These are phyloP conservation scores for Tephrocybe sp. DNA, from an alignment of 768 basidiomycete genomes.

Conservation along the genomic window DNA sequence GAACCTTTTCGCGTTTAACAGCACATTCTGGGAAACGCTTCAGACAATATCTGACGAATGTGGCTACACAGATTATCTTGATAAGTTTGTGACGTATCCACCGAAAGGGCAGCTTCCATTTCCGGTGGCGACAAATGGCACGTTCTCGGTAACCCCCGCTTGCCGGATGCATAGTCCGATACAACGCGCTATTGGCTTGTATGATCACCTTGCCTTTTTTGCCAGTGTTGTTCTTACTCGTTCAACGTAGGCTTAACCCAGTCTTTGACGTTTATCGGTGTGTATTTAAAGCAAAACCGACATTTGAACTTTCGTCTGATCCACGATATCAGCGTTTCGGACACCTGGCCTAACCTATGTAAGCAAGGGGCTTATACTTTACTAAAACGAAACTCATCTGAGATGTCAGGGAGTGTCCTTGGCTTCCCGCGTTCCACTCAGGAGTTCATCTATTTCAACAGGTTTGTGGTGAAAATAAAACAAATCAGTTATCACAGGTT, in stretches of 20 bases:
- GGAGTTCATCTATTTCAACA: slow-evolving; percentile 56
- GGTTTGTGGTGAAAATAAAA: slow-evolving; percentile 25
- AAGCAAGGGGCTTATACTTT: neutral
- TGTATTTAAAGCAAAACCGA: neutral
- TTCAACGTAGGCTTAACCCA: slow-evolving; percentile 45
- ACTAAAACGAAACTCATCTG: neutral
- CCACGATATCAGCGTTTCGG: slow-evolving; percentile 39
- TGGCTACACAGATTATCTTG: slow-evolving; percentile 60
- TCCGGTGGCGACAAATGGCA: slow-evolving; percentile 47
- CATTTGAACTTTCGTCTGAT: neutral
- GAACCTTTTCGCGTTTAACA: slow-evolving; percentile 62
- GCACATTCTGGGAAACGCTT: slow-evolving; percentile 50
- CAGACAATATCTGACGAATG: slow-evolving; percentile 53
- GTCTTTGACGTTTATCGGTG: slow-evolving; percentile 56
- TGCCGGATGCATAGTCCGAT: slow-evolving; percentile 52
- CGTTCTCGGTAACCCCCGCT: slow-evolving; percentile 34
- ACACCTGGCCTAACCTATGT: slow-evolving; percentile 52
- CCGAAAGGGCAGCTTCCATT: slow-evolving; percentile 63
- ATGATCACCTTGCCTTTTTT: slow-evolving; percentile 18
- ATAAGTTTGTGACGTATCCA: slow-evolving; percentile 63
- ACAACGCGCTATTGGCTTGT: slow-evolving; percentile 49
- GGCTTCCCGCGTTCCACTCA: slow-evolving; percentile 67
- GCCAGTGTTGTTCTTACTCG: neutral
- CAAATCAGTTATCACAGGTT: too few relatives aligned
- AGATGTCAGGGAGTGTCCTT: slow-evolving; percentile 50